Evolutionary conservation across 2,329 filamentous ascomycete species (phyloP).

Genomic region (Trichoderma sp.): DNA sequence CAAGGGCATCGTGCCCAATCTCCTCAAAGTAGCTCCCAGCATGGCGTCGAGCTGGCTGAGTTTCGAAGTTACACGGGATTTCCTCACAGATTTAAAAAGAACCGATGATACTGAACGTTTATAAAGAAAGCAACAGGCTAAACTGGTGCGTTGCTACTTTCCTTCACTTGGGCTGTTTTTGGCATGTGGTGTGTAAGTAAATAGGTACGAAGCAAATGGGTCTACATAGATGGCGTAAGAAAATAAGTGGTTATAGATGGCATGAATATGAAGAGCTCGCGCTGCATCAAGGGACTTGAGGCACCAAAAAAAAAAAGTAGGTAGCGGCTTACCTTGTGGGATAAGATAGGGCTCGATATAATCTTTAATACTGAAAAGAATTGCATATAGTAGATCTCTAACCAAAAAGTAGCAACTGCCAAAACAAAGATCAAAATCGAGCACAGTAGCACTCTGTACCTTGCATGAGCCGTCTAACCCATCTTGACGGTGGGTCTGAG

Average conservation of each 20-base stretch:
- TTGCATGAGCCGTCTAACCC: neutral
- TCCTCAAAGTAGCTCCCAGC: conserved; percentile 95
- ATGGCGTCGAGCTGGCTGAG: conserved; percentile 99
- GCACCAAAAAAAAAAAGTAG: neutral
- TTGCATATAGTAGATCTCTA: neutral
- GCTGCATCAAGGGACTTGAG: neutral
- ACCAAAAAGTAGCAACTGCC: neutral
- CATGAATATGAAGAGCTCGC: conserved; percentile 18
- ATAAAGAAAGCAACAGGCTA: conserved; percentile 1
- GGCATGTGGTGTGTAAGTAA: conserved; percentile 15
- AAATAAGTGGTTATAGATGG: conserved; percentile 11
- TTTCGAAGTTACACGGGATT: conserved; percentile 90
- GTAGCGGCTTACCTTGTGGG: neutral
- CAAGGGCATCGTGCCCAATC: conserved; percentile 93
- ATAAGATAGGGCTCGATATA: neutral
- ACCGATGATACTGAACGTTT: conserved; percentile 6
- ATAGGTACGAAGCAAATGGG: conserved; percentile 9
- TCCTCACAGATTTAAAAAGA: conserved; percentile 64
- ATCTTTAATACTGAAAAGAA: neutral
- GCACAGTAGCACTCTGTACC: neutral
- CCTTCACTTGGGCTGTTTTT: neutral
- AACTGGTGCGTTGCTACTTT: neutral
- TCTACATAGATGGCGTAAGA: conserved; percentile 17
- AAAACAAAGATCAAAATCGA: neutral
- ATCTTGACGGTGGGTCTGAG: neutral